Percentiles rank a stretch among this genome's conserved stretches.
phyloP scores from a whole-genome alignment of 2,329 filamentous ascomycete genomes.

The Sphaceloma murrayae region DNA sequence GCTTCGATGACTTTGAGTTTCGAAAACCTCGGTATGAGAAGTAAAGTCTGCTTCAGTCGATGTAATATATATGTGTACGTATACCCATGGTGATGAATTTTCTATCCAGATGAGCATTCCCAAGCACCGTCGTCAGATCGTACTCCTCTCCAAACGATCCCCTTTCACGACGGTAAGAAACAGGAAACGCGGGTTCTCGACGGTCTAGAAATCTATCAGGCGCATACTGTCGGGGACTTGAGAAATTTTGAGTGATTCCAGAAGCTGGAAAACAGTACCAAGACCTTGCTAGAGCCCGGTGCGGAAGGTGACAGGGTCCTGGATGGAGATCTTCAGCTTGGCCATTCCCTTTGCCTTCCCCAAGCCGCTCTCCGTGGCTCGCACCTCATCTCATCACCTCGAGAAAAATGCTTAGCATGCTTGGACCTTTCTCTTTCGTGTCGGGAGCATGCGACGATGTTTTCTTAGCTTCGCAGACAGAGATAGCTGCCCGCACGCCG shows the following conservation, averaged over 20 bases:
- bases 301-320: slow-evolving; percentile 14
- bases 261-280: background rate
- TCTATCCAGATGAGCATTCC: too few relatives aligned
- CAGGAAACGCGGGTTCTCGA: too few relatives aligned
- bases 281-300: slow-evolving; percentile 2
- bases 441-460: background rate
- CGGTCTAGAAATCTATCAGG: too few relatives aligned
- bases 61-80: too few relatives aligned
- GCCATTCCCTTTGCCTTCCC: background rate
- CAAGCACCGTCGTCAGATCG: too few relatives aligned
- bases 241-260: background rate
- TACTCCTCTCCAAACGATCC: too few relatives aligned
- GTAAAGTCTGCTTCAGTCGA: too few relatives aligned
- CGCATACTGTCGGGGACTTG: too few relatives aligned
- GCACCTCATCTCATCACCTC: background rate
- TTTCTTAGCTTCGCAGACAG: background rate
- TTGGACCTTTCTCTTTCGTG: slow-evolving; percentile 13
- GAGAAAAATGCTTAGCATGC: slow-evolving; percentile 15
- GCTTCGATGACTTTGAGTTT: slow-evolving; percentile 4
- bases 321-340: slow-evolving; percentile 14
- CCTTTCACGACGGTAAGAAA: too few relatives aligned
- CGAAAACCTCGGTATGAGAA: slow-evolving; percentile 7
- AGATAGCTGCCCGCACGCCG: slow-evolving; percentile 9
- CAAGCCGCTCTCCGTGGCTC: background rate
- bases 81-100: background rate